Base-by-base conservation (phyloP, 306 rosid species). In the Oemleria cerasiformis region DNA sequence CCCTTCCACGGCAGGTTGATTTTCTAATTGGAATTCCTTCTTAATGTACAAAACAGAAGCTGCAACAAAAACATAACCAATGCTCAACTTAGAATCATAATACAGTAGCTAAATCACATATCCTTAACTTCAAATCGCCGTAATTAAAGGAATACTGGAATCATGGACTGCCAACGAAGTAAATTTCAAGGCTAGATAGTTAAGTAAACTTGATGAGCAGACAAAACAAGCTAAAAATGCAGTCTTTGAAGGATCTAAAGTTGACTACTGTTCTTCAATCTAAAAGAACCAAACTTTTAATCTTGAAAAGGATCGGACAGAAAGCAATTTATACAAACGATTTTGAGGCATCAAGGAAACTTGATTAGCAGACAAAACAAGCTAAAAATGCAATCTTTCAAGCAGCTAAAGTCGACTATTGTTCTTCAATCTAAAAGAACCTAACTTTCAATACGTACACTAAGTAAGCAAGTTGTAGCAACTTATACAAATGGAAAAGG, bases 41-140 rank as follows among this genome's bases (percentile, higher is more conserved):
- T 93, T 93, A 80, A 93, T 88, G 77, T 93, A 93, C 88, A 88
- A 75, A 69, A 93, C 89, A 71, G 98, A 86, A 38, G 96, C 98
- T 94, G 91, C 84, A 80, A 6, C 41, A 13, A 76, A 23, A 63
- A 30, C 19, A 25, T 25, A 25, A 25, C 12, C 44, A 80, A 76
- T 72, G 16, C 60, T 20, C 9, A 40, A 49, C 59, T 71, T 40
- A 43, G 82, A 21, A 59, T 47, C 56, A 25, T 43, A 41, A 76
- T 14, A 16, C n/a, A 41, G 50, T 42, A 58, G 30, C 65, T 10
- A 48, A 73, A 69, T 72, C 70, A 36, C 60, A 47, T 17, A 20
- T 23, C 54, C 72, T 65, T 57, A 15, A 48, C 25, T 12, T 9
- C 2, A 44, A 41, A 74, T 7, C 23, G 19, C 44, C 13, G 55